These are phyloP conservation scores for Abelmoschus esculentus DNA, from an alignment of 345 rosid genomes.

Conservation along the genomic window DNA sequence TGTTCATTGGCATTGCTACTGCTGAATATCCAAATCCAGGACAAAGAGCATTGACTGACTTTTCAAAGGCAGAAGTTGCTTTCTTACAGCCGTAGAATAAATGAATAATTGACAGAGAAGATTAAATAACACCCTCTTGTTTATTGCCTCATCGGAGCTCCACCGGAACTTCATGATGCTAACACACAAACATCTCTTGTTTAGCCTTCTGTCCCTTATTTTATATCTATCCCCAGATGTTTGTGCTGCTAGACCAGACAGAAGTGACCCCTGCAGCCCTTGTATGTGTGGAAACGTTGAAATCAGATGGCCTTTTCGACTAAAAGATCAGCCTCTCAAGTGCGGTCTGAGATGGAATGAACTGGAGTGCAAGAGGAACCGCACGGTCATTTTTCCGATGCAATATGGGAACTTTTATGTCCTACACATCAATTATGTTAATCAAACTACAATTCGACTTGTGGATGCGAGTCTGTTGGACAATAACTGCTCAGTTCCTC, in stretches of 20 bases:
- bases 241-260: background rate
- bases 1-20: no score
- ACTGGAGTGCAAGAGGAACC: background rate
- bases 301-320: background rate
- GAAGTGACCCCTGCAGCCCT: background rate
- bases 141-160: background rate
- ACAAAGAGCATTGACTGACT: no score
- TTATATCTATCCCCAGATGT: background rate
- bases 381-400: background rate
- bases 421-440: background rate
- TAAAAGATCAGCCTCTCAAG: background rate
- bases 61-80: background rate
- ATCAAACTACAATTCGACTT: background rate
- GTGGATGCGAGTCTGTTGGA: background rate
- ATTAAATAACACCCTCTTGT: background rate
- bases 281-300: background rate
- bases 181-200: background rate
- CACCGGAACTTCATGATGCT: background rate
- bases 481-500: background rate
- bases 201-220: background rate
- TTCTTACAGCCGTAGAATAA: background rate
- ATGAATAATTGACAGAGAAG: background rate
- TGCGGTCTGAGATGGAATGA: background rate
- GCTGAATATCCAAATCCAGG: no score
- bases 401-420: background rate